Conservation (phyloP, 2,329 filamentous ascomycete genomes). For the Pezicula radicicola region DNA sequence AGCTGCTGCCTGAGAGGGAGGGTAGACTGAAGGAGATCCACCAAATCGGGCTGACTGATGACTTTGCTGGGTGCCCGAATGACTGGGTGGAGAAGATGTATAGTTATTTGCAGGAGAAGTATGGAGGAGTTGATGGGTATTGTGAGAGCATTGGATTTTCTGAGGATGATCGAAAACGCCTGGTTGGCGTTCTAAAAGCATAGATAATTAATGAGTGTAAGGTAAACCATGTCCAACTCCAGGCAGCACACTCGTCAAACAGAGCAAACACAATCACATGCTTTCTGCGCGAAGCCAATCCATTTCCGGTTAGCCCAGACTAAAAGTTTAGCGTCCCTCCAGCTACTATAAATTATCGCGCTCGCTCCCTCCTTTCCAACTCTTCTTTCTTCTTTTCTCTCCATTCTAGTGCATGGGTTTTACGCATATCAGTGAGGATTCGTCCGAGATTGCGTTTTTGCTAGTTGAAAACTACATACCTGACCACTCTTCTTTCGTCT, state of each 20-base stretch:
- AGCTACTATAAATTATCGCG: too few relatives aligned
- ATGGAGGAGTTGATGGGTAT: constrained; percentile 67
- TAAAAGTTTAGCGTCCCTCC: too few relatives aligned
- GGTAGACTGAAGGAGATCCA: constrained; percentile 65
- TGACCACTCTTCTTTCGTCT: constrained; percentile 73
- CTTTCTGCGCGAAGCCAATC: too few relatives aligned
- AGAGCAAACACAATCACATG: too few relatives aligned
- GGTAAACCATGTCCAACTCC: not conserved
- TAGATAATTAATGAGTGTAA: not conserved
- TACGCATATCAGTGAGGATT: constrained; percentile 84
- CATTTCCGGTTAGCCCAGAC: too few relatives aligned
- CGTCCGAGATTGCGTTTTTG: constrained; percentile 85
- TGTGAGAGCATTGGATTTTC: constrained; percentile 60
- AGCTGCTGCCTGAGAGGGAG: constrained; percentile 59
- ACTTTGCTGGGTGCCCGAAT: constrained; percentile 65
- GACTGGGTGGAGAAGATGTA: constrained; percentile 61
- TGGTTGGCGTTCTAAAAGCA: constrained; percentile 9
- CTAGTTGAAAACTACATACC: constrained; percentile 55
- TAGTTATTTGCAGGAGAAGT: constrained; percentile 53
- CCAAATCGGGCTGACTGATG: constrained; percentile 68
- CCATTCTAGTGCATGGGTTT: constrained; percentile 47
- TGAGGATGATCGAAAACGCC: constrained; percentile 21
- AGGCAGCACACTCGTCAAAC: too few relatives aligned
- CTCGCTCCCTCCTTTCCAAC: too few relatives aligned
- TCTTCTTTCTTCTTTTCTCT: too few relatives aligned